phyloP scores from a whole-genome alignment of 257 asterid genomes.

The Solanum paucissectum region DNA sequence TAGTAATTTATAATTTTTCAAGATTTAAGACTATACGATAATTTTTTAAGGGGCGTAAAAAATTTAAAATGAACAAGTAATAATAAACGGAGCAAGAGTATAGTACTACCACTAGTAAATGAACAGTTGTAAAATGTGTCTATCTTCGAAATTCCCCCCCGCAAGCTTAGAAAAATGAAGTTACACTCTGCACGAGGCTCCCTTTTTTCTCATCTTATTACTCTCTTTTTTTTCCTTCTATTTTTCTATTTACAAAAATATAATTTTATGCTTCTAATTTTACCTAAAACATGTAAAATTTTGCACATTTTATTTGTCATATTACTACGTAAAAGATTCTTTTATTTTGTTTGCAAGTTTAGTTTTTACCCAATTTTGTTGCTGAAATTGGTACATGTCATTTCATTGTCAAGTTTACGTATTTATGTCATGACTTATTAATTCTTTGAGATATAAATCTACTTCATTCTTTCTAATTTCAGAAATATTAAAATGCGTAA shows the following conservation, averaged over 20 bases:
- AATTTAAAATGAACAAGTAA: neutral
- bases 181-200: slow-evolving; percentile 25
- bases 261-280: slow-evolving; percentile 1
- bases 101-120: neutral
- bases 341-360: neutral
- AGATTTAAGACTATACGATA: neutral
- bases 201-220: slow-evolving; percentile 10
- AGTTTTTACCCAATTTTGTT: neutral
- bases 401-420: neutral
- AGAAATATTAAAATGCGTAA: neutral
- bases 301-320: neutral
- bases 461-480: neutral
- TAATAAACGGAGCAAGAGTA: neutral
- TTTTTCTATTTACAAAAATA: neutral
- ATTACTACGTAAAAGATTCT: neutral
- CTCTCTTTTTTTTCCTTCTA: neutral
- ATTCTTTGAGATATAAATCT: neutral
- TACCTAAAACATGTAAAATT: neutral
- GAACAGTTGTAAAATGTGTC: neutral
- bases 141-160: slow-evolving; percentile 13
- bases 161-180: slow-evolving; percentile 26
- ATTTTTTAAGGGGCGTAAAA: neutral
- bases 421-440: neutral
- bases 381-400: neutral
- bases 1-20: neutral